Percentiles rank a stretch among this genome's conserved stretches.
phyloP scores from a whole-genome alignment of 2,329 filamentous ascomycete genomes.

The Paradendryphiella salina region DNA sequence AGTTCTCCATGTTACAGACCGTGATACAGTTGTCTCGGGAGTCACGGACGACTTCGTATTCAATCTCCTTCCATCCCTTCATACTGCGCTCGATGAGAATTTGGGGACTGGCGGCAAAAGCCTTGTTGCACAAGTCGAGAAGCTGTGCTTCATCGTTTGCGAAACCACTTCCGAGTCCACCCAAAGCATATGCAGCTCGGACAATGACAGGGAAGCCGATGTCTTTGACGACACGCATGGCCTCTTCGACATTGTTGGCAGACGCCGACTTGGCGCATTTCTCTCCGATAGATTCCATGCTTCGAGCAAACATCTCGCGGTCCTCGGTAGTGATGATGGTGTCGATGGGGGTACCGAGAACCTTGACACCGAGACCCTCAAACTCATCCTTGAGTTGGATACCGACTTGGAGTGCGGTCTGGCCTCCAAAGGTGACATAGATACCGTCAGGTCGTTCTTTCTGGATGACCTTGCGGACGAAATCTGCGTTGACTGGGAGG shows the following conservation, averaged over 20 bases:
- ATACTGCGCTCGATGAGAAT: slow-evolving; percentile 97
- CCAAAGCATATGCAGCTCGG: slow-evolving; percentile 91
- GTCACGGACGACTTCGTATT: slow-evolving; percentile 97
- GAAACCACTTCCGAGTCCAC: slow-evolving; percentile 93
- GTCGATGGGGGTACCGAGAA: slow-evolving; percentile 93
- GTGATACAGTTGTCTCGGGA: slow-evolving; percentile 97
- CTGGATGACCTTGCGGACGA: slow-evolving; percentile 95
- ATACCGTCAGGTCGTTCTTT: slow-evolving; percentile 95
- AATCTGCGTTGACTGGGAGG: slow-evolving; percentile 93
- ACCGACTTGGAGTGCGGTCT: slow-evolving; percentile 94
- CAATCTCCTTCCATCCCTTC: slow-evolving; percentile 99
- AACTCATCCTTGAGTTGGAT: slow-evolving; percentile 98
- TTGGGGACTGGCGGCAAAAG: slow-evolving; percentile 92
- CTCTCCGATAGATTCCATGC: slow-evolving; percentile 97
- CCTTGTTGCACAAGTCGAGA: slow-evolving; percentile 86
- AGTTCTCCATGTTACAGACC: slow-evolving; percentile 99
- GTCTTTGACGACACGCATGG: slow-evolving; percentile 80
- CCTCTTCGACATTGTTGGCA: slow-evolving; percentile 84
- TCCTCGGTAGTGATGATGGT: slow-evolving; percentile 99
- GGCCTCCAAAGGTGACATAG: slow-evolving; percentile 96
- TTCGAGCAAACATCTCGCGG: slow-evolving; percentile 92
- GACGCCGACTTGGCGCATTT: slow-evolving; percentile 98
- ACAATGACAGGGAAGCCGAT: slow-evolving; percentile 98
- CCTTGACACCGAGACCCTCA: slow-evolving; percentile 85
- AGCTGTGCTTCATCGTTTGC: slow-evolving; percentile 85